A percentile compares a stretch with the other conserved stretches of the same genome.
phyloP scores from a whole-genome alignment of 129 eudicot species.

The Solidago caesia region DNA sequence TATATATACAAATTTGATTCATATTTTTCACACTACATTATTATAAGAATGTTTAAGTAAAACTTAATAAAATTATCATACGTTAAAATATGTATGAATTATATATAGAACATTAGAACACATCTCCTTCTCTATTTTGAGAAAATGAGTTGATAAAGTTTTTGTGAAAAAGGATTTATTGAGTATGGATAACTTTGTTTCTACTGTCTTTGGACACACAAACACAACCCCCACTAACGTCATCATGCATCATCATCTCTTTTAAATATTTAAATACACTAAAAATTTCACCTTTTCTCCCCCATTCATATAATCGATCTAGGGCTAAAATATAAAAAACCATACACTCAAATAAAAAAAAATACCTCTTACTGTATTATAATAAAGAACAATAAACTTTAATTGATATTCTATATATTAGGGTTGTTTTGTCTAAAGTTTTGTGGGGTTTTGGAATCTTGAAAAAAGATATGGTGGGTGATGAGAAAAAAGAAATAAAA shows the following conservation, averaged over 20 bases:
- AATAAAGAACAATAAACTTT: constrained; percentile 3
- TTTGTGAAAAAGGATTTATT: background rate
- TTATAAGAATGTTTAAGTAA: too few relatives aligned
- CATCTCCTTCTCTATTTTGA: too few relatives aligned
- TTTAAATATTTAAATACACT: constrained; percentile 20
- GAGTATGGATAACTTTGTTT: background rate
- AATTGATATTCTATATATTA: background rate
- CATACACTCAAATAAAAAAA: too few relatives aligned
- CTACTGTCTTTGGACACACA: background rate
- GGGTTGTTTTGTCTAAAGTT: constrained; percentile 7
- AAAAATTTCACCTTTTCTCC: background rate
- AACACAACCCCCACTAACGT: background rate
- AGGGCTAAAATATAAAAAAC: too few relatives aligned
- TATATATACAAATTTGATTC: too few relatives aligned
- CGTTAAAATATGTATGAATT: too few relatives aligned
- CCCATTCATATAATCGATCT: background rate
- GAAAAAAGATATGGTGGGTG: constrained; percentile 18
- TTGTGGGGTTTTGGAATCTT: background rate
- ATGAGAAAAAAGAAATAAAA: constrained; percentile 15
- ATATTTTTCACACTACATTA: too few relatives aligned
- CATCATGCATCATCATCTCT: background rate
- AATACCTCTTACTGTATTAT: background rate
- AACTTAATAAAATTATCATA: too few relatives aligned
- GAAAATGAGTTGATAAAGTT: background rate
- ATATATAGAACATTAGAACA: too few relatives aligned